Evolutionary conservation across 352 stramenopile genomes (phyloP).

Genomic region (Pythium monospermum): DNA sequence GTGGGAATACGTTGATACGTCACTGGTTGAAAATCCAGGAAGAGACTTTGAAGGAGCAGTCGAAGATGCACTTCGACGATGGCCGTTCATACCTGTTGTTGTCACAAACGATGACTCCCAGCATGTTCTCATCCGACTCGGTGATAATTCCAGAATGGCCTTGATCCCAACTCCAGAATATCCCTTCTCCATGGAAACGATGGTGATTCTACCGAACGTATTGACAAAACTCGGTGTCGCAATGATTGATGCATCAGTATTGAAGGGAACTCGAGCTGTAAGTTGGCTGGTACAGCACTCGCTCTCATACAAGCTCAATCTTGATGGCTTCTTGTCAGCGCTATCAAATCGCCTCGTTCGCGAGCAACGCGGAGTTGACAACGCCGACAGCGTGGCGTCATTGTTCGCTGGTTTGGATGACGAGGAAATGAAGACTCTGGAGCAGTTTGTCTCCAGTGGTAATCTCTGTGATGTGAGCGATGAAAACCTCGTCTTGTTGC

Average conservation of each 20-base stretch:
- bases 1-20: slow-evolving; percentile 17
- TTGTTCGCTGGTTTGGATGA: slow-evolving; percentile 7
- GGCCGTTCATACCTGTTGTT: slow-evolving; percentile 12
- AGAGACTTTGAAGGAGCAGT: neutral
- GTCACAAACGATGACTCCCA: neutral
- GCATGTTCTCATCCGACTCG: slow-evolving; percentile 4
- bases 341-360: neutral
- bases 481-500: slow-evolving; percentile 4
- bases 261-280: slow-evolving; percentile 1
- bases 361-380: neutral
- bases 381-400: too few species aligned
- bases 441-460: slow-evolving; percentile 8
- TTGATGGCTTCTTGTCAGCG: slow-evolving; percentile 19
- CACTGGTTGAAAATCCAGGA: neutral
- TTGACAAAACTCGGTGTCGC: slow-evolving; percentile 14
- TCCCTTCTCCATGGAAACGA: neutral
- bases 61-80: slow-evolving; percentile 1
- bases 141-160: slow-evolving; percentile 6
- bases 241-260: slow-evolving; percentile 4
- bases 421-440: neutral
- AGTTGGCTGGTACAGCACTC: slow-evolving; percentile 13
- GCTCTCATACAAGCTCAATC: slow-evolving; percentile 4
- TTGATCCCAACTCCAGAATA: neutral
- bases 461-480: neutral
- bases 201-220: neutral